Base-by-base conservation (phyloP, 2,329 filamentous ascomycete genomes). In the Alternaria hordeiaustralica region DNA sequence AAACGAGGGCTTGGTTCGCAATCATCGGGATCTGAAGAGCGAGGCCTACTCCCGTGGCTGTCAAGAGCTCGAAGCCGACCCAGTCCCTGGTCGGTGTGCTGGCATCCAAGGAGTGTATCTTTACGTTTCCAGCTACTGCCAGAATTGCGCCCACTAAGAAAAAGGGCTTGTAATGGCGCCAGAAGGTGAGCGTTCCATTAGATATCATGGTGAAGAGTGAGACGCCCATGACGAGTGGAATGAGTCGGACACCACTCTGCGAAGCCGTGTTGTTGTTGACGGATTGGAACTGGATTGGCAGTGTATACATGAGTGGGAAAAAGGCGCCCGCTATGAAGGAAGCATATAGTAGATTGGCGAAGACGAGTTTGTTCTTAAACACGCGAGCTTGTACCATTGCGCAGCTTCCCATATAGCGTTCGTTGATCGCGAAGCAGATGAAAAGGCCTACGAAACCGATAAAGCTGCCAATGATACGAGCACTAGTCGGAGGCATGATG, bases 41-140 rank as follows among this genome's bases (percentile, higher is more conserved):
- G 9, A 81, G 66, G 5, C 84, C 84, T 12, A 82, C 71, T 4
- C 84, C 82, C 4, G 81, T 72, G 20, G 84, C 85, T 5, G 79
- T 61, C 3, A 86, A 63, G 5, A 83, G 75, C 58, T 86, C 82
- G 69, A 82, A 86, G 9, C 84, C 84, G 21, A 85, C 81, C 84
- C 83, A 86, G 30, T 78, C 73, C 3, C 67, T 74, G 0, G 75
- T 72, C 0, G 78, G 66, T 4, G 83, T 81, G 36, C 70, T 66
- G 2, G 80, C 69, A 18, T 78, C 72, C 3, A 84, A 75, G 0
- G 83, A 56, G 77, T 82, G 73, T 4, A 76, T 74, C 23, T 49
- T 67, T 3, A 57, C 9, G 20, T 71, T 63, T 3, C 75, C 75
- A 4, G 63, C 67, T 5, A 71, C 64, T 0, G 60, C 66, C 6